Evolutionary conservation across 768 basidiomycete genomes (phyloP), one percentile per base, ranked within the genome.

Genomic region (Lactifluus echinatus): DNA sequence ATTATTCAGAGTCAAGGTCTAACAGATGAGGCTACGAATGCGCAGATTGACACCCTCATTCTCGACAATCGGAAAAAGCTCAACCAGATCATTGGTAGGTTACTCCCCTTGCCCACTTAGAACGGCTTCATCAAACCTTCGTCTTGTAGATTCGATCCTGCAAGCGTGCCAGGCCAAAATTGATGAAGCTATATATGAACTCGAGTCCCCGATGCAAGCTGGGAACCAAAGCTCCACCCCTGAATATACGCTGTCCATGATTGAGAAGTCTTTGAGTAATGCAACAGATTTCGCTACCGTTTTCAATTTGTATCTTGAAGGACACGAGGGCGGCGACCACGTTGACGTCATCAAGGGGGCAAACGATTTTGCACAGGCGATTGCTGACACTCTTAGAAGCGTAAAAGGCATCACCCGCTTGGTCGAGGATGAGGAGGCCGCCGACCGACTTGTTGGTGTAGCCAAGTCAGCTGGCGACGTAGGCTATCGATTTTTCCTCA

Each of bases 311-410:
- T 91, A 90, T 71, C 80, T 98, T 21, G 80, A 84, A 59, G 86
- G 86, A 23, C 92, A 95, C 62, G 75, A 75, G 43, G 95, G 95
- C 31, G 96, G 94, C 8, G 91, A 96, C 52, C 84, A 97, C 67
- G 96, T 99, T 60, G 92, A 96, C 50, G 96, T 98, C 55, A 98
- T 99, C 77, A 96, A 96, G 72, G 84, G 87, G 48, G 92, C 95
- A 59, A 97, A 97, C 72, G 93, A 95, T 66, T 84, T 97, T 55
- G 94, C 95, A 0, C 96, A 99, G 71, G 84, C 89, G 6, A 75
- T 98, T 45, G 78, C 90, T 3, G 96, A 99, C 57, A 93, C 96
- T 42, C 74, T 99, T 56, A 81, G 87, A 71, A 96, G 91, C 71
- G 85, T 91, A 52, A 98, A 98, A 74, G 96, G 96, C 29, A 86